Conservation (phyloP, 805 yeast species). For the Candida silvicultrix region DNA sequence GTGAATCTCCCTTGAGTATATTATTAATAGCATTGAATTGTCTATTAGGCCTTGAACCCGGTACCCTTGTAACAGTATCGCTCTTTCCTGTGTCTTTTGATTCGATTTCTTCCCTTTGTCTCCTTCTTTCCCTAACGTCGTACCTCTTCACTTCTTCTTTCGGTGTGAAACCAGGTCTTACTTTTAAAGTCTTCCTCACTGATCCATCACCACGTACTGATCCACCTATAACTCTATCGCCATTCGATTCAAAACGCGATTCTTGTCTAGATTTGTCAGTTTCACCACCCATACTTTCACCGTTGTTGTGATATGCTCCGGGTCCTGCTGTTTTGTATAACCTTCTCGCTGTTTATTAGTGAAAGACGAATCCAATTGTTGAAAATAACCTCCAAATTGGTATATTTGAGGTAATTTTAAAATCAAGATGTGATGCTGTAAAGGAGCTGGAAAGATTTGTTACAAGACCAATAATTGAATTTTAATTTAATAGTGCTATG, state of each 20-base stretch:
- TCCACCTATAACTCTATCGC: constrained; percentile 17
- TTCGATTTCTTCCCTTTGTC: constrained; percentile 1
- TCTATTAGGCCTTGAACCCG: neutral
- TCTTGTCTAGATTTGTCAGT: constrained; percentile 2
- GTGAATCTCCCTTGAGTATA: neutral
- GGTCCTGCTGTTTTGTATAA: neutral
- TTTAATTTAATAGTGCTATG: neutral
- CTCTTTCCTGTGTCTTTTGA: neutral
- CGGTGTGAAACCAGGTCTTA: constrained; percentile 20
- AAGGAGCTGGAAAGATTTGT: neutral
- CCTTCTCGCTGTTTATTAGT: neutral
- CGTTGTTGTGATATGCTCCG: neutral
- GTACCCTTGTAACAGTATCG: neutral
- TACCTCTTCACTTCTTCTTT: constrained; percentile 16
- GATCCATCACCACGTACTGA: constrained; percentile 21
- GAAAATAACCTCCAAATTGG: neutral
- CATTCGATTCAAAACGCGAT: constrained; percentile 6
- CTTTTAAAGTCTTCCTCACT: constrained; percentile 14
- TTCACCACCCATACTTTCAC: neutral
- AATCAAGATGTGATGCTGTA: neutral
- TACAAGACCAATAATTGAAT: neutral
- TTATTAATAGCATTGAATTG: neutral
- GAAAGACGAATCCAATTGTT: neutral
- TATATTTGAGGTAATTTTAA: neutral
- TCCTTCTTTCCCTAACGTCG: constrained; percentile 9